Evolutionary conservation across 2,329 filamentous ascomycete species (phyloP).

Genomic region (Cryphonectria radicalis): DNA sequence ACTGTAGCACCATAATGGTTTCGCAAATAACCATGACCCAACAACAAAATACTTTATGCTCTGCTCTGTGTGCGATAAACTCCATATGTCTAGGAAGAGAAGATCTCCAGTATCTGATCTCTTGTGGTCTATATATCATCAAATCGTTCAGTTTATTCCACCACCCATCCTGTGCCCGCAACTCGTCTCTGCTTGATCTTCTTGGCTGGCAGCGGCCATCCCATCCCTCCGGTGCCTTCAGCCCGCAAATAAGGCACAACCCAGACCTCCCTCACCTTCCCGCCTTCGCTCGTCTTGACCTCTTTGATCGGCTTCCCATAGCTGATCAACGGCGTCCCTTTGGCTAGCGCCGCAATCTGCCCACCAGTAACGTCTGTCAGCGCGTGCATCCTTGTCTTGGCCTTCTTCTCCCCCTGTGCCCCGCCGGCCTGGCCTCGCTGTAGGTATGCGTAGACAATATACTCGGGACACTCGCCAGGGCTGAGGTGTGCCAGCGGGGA

Average conservation of each 20-base stretch:
- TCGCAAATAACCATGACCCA: not conserved
- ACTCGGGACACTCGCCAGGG: conserved; percentile 77
- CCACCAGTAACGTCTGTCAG: conserved; percentile 77
- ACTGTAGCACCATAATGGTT: not conserved
- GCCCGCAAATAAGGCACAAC: conserved; percentile 78
- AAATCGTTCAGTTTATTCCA: conserved; percentile 49
- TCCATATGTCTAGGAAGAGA: not conserved
- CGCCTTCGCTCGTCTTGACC: conserved; percentile 52
- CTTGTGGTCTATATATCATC: not conserved
- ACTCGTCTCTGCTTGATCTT: conserved; percentile 83
- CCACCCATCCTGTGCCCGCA: conserved; percentile 73
- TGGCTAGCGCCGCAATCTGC: conserved; percentile 78
- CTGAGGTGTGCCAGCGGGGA: conserved; percentile 76
- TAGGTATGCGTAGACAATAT: conserved; percentile 85
- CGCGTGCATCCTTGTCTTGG: conserved; percentile 85
- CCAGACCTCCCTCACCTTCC: conserved; percentile 72
- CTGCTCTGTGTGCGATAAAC: not conserved
- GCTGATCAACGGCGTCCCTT: conserved; percentile 80
- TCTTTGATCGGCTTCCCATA: conserved; percentile 94
- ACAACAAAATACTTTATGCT: not conserved
- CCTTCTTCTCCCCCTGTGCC: conserved; percentile 55
- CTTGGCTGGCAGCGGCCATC: conserved; percentile 85
- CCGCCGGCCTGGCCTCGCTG: conserved; percentile 66
- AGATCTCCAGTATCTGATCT: not conserved
- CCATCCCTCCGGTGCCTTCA: conserved; percentile 67